Evolutionary conservation across 352 stramenopile species (phyloP).

Genomic region (Phytophthora boehmeriae): DNA sequence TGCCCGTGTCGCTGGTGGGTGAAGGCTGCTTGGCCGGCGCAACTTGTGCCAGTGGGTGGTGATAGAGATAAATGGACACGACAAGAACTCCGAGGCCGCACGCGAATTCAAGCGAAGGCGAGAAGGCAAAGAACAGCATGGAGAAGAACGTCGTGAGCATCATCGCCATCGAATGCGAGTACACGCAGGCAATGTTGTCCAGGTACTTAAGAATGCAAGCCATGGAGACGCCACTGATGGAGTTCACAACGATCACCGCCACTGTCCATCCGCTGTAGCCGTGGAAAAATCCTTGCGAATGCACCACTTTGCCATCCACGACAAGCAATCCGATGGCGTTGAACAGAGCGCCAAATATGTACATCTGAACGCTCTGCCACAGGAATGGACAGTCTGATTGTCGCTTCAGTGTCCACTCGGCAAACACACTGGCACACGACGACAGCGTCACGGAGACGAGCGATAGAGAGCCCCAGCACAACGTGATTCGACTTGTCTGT

Average conservation of each 20-base stretch:
- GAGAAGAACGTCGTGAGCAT: conserved; percentile 88
- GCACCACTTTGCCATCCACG: conserved; percentile 32
- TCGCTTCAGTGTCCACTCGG: conserved; percentile 85
- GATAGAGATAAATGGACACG: conserved; percentile 90
- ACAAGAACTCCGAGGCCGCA: conserved; percentile 79
- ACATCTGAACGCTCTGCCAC: conserved; percentile 84
- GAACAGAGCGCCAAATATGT: conserved; percentile 78
- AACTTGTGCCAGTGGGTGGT: conserved; percentile 53
- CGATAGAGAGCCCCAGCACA: conserved; percentile 58
- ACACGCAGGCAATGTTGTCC: conserved; percentile 89
- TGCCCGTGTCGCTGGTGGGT: conserved; percentile 16
- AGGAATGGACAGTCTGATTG: conserved; percentile 71
- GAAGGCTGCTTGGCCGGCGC: conserved; percentile 1
- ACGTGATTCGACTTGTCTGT: conserved; percentile 21
- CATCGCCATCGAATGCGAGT: conserved; percentile 87
- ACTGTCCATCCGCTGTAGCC: conserved; percentile 82
- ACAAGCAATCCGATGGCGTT: conserved; percentile 64
- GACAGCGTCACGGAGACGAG: conserved; percentile 76
- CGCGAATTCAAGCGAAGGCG: conserved; percentile 80
- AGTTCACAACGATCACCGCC: conserved; percentile 79
- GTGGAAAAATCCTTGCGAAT: conserved; percentile 63
- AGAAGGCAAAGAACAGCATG: conserved; percentile 87
- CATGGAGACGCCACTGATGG: conserved; percentile 71
- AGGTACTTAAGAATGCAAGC: conserved; percentile 89
- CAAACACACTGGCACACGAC: conserved; percentile 85